These are phyloP conservation scores for Lasiodiplodia citricola DNA, from an alignment of 2,329 filamentous ascomycete species.

Conservation along the genomic window DNA sequence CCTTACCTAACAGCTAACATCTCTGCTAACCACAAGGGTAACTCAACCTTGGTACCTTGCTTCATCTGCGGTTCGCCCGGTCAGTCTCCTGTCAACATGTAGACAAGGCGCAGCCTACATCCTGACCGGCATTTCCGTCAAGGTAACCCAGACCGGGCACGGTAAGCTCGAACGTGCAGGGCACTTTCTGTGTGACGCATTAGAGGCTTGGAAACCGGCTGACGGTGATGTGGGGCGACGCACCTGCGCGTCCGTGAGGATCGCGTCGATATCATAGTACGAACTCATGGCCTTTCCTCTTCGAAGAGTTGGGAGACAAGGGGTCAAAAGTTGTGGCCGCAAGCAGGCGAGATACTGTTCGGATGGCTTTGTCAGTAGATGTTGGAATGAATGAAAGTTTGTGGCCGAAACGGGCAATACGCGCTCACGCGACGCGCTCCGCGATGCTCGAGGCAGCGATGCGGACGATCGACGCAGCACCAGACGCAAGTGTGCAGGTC, in stretches of 20 bases:
- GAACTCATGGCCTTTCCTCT: conserved; percentile 52
- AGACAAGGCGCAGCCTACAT: conserved; percentile 46
- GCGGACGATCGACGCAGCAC: neutral
- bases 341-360: neutral
- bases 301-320: neutral
- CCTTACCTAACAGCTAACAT: conserved; percentile 77
- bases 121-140: conserved; percentile 76
- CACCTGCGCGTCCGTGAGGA: conserved; percentile 84
- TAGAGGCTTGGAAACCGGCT: neutral
- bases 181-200: conserved; percentile 72
- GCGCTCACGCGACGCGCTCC: conserved; percentile 23
- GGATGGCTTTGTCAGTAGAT: conserved; percentile 1
- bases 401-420: conserved; percentile 24
- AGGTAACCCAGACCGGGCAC: conserved; percentile 87
- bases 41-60: conserved; percentile 75
- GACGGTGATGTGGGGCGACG: conserved; percentile 17
- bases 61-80: conserved; percentile 64
- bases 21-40: conserved; percentile 93
- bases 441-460: conserved; percentile 8
- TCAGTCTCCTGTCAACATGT: neutral
- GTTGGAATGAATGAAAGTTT: neutral
- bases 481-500: neutral
- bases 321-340: neutral
- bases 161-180: conserved; percentile 91
- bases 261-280: conserved; percentile 85